A percentile compares a stretch with the other conserved stretches of the same genome.
These are phyloP conservation scores for Rosa multiflora DNA, from an alignment of 306 rosid species.

Conservation along the genomic window DNA sequence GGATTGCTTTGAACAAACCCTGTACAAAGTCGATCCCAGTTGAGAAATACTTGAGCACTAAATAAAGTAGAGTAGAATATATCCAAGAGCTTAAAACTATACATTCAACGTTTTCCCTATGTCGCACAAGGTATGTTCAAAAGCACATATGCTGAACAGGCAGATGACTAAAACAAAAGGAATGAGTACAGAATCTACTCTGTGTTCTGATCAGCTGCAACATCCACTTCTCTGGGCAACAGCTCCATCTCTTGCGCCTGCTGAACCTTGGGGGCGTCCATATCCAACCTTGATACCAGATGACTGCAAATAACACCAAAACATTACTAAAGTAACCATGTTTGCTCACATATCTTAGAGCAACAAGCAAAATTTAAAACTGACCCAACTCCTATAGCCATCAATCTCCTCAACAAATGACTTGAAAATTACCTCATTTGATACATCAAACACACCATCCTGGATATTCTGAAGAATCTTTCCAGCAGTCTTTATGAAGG, in stretches of 20 bases:
- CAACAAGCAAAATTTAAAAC: slow-evolving; percentile 3
- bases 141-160: slow-evolving; percentile 24
- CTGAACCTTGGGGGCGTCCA: slow-evolving; percentile 69
- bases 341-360: not conserved
- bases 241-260: slow-evolving; percentile 76
- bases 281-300: slow-evolving; percentile 89
- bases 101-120: slow-evolving; percentile 41
- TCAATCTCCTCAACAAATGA: not conserved
- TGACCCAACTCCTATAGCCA: slow-evolving; percentile 3
- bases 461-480: slow-evolving; percentile 92
- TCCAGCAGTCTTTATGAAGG: slow-evolving; percentile 83
- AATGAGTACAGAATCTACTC: slow-evolving; percentile 18
- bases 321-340: not conserved
- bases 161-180: slow-evolving; percentile 27
- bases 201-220: slow-evolving; percentile 54
- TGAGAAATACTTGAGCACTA: not conserved
- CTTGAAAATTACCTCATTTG: slow-evolving; percentile 73
- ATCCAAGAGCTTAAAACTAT: slow-evolving; percentile 43
- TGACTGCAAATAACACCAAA: slow-evolving; percentile 52
- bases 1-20: not conserved
- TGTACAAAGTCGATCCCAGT: not conserved
- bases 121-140: slow-evolving; percentile 36
- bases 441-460: slow-evolving; percentile 86
- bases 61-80: slow-evolving; percentile 21
- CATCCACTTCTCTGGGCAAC: slow-evolving; percentile 70